Conservation (phyloP, 257 asterid species). For the Solanum gracilifrons region DNA sequence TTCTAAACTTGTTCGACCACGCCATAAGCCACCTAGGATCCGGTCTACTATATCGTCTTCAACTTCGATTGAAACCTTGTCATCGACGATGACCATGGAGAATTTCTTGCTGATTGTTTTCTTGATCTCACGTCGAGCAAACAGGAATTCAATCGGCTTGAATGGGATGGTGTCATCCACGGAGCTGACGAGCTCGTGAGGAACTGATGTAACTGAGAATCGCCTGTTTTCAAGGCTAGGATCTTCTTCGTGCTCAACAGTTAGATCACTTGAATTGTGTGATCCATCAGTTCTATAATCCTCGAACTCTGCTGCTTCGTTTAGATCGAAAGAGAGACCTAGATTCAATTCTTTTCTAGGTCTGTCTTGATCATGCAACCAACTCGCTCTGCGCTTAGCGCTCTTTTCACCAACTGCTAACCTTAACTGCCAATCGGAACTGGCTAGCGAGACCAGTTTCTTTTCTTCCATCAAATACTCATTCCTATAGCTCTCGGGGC, state of each 20-base stretch:
- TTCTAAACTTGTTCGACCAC: conserved; percentile 40
- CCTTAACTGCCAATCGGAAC: conserved; percentile 54
- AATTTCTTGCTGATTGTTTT: conserved; percentile 54
- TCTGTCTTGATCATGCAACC: conserved; percentile 40
- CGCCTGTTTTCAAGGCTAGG: conserved; percentile 23
- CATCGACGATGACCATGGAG: conserved; percentile 24
- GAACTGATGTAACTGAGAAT: conserved; percentile 47
- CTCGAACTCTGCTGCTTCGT: conserved; percentile 32
- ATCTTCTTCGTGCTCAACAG: conserved; percentile 67
- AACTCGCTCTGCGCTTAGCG: conserved; percentile 35
- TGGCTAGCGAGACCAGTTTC: conserved; percentile 29
- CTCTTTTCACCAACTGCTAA: conserved; percentile 42
- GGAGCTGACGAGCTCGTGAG: conserved; percentile 49
- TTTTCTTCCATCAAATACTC: conserved; percentile 30
- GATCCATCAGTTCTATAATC: conserved; percentile 63
- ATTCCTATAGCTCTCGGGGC: conserved; percentile 19
- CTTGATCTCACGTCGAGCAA: conserved; percentile 63
- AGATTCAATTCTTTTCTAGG: conserved; percentile 28
- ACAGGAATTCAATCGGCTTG: conserved; percentile 50
- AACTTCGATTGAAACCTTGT: conserved; percentile 31
- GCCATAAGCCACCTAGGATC: conserved; percentile 70
- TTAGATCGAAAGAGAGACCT: conserved; percentile 62
- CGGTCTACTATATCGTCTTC: conserved; percentile 58
- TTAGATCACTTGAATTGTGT: conserved; percentile 64
- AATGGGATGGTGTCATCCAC: conserved; percentile 69